Evolutionary conservation across 805 yeast genomes (phyloP).

Genomic region (Kodamaea sagamina): DNA sequence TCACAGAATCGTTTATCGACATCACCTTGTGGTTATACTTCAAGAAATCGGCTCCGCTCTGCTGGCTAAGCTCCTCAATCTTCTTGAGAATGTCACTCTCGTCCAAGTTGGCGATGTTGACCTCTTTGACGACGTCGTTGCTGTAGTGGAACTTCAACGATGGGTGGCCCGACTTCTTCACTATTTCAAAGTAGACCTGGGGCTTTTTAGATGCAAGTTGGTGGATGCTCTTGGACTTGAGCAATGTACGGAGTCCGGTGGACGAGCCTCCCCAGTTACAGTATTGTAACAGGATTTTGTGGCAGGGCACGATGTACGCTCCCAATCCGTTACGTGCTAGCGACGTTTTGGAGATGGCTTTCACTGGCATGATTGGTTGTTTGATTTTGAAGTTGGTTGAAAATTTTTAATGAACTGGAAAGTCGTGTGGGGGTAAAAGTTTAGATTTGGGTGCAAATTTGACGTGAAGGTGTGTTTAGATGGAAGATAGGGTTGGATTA

Average conservation of each 20-base stretch:
- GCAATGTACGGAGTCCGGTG: constrained; percentile 72
- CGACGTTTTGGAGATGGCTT: constrained; percentile 59
- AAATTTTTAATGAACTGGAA: background rate
- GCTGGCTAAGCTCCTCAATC: constrained; percentile 60
- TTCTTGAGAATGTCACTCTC: constrained; percentile 63
- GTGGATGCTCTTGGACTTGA: constrained; percentile 52
- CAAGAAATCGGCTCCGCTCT: constrained; percentile 66
- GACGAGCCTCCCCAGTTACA: constrained; percentile 98
- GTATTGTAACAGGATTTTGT: constrained; percentile 70
- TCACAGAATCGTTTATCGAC: constrained; percentile 76
- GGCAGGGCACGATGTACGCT: constrained; percentile 73
- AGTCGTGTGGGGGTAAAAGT: constrained; percentile 5
- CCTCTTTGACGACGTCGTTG: constrained; percentile 37
- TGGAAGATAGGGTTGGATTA: too few relatives aligned
- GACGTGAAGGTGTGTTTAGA: too few relatives aligned
- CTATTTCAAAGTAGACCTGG: constrained; percentile 68
- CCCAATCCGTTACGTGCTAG: constrained; percentile 76
- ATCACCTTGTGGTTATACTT: constrained; percentile 74
- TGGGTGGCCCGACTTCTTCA: constrained; percentile 83
- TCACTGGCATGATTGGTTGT: constrained; percentile 49
- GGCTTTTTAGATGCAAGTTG: constrained; percentile 61
- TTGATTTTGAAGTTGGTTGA: background rate
- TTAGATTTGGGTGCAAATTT: background rate
- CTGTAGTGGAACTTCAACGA: constrained; percentile 44
- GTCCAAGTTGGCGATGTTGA: constrained; percentile 77